A percentile compares a stretch with the other conserved stretches of the same genome.
Evolutionary conservation across 2,329 filamentous ascomycete genomes (phyloP).

Genomic region (Trichoderma sp.): DNA sequence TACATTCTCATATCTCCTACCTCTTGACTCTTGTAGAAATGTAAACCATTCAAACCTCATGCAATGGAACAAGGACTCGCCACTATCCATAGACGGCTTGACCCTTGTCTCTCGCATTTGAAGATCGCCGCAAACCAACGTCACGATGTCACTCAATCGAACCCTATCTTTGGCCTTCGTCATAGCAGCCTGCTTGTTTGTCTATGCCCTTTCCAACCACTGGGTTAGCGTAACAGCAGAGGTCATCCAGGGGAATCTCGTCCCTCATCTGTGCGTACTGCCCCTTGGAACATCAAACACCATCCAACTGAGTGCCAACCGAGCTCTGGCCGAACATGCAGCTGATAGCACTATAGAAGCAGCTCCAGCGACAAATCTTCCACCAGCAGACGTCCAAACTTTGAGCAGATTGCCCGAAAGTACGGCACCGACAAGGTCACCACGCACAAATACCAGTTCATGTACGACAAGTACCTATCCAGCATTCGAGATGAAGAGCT

Average conservation of each 20-base stretch:
- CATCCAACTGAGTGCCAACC: not conserved
- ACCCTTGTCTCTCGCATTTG: not conserved
- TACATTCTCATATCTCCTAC: not conserved
- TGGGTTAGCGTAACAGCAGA: constrained; percentile 6
- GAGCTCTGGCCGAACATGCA: not conserved
- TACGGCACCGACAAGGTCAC: constrained; percentile 42
- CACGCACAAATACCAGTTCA: constrained; percentile 37
- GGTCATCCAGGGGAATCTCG: constrained; percentile 8
- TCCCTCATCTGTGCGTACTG: constrained; percentile 9
- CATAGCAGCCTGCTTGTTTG: constrained; percentile 11
- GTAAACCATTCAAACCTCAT: not conserved
- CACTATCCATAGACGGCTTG: not conserved
- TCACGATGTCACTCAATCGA: constrained; percentile 17
- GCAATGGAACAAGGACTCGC: not conserved
- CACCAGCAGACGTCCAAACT: not conserved
- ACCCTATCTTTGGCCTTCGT: not conserved
- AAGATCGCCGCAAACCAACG: not conserved
- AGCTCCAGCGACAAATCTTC: not conserved
- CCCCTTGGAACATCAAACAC: not conserved
- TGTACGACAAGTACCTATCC: constrained; percentile 41
- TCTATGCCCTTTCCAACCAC: constrained; percentile 17
- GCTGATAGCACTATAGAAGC: not conserved
- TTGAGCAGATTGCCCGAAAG: constrained; percentile 32
- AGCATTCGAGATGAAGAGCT: constrained; percentile 31
- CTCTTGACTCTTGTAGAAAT: not conserved